These are phyloP conservation scores for Effrenium voratum DNA, from an alignment of 73 alveolate genomes.

Conservation along the genomic window DNA sequence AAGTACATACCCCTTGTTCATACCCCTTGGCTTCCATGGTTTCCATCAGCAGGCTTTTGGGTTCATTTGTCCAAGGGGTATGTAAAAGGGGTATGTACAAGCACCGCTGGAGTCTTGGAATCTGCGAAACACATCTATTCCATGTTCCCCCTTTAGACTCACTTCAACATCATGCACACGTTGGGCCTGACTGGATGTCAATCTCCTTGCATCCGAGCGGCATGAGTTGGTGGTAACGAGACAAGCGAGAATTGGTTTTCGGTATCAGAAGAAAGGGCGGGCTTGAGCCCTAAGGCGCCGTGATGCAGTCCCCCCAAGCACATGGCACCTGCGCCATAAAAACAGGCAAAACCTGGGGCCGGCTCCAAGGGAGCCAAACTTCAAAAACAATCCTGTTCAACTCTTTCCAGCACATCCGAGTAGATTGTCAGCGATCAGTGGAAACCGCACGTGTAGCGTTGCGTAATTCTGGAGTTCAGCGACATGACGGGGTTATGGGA, in stretches of 20 bases:
- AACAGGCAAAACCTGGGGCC: no score
- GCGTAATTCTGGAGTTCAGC: no score
- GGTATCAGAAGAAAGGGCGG: slow-evolving; percentile 86
- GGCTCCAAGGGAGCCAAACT: no score
- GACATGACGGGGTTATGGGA: no score
- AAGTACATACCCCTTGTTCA: no score
- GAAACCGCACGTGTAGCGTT: no score
- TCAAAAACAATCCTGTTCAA: no score
- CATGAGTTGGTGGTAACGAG: slow-evolving; percentile 89
- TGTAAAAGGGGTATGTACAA: neutral
- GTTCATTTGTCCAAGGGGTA: neutral
- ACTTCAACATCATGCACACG: no score
- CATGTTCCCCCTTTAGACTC: neutral
- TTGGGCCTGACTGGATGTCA: neutral
- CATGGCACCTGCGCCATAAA: no score
- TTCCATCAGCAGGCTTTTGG: neutral
- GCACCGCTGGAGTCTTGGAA: neutral
- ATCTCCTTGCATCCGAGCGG: slow-evolving; percentile 1
- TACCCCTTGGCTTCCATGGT: neutral
- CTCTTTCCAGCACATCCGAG: no score
- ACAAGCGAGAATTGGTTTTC: slow-evolving; percentile 78
- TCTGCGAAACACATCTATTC: neutral
- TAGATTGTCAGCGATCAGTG: no score
- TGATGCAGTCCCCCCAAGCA: no score
- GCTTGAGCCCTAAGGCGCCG: slow-evolving; percentile 82